Conservation (phyloP, 169 alveolate genomes). For the Plasmodium yoelii region DNA sequence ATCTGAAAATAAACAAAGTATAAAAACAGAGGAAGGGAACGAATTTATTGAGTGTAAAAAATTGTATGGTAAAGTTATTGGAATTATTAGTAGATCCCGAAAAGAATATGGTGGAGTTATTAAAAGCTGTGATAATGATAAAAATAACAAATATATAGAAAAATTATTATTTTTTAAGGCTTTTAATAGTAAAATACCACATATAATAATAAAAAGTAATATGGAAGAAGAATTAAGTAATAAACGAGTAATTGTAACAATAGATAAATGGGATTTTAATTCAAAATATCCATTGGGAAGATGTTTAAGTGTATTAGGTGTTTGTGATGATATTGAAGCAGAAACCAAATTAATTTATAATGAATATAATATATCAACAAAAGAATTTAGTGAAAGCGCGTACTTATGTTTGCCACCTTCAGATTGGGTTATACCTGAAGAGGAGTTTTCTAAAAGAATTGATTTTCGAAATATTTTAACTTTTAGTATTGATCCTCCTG, state of each 20-base stretch:
- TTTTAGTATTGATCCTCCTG: slow-evolving; percentile 99
- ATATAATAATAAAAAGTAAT: slow-evolving; percentile 87
- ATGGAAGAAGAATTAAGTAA: slow-evolving; percentile 87
- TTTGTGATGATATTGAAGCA: slow-evolving; percentile 90
- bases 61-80: slow-evolving; percentile 92
- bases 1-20: slow-evolving; percentile 16
- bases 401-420: slow-evolving; percentile 93
- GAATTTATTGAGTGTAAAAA: slow-evolving; percentile 68
- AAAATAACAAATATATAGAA: slow-evolving; percentile 63
- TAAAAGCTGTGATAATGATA: slow-evolving; percentile 80
- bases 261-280: slow-evolving; percentile 90
- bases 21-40: slow-evolving; percentile 24
- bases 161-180: slow-evolving; percentile 92
- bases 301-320: slow-evolving; percentile 93
- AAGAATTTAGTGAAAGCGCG: slow-evolving; percentile 93
- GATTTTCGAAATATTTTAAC: slow-evolving; percentile 91
- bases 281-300: slow-evolving; percentile 94
- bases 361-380: slow-evolving; percentile 85
- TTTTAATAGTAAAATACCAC: slow-evolving; percentile 92
- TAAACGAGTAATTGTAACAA: slow-evolving; percentile 92
- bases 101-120: slow-evolving; percentile 95
- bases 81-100: slow-evolving; percentile 91
- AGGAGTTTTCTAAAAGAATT: slow-evolving; percentile 84
- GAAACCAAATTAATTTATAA: slow-evolving; percentile 90
- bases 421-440: slow-evolving; percentile 91